Percentiles rank a stretch among this genome's conserved stretches.
Evolutionary conservation across 805 yeast species (phyloP).

Genomic region (Saccharomycopsis javanensis): DNA sequence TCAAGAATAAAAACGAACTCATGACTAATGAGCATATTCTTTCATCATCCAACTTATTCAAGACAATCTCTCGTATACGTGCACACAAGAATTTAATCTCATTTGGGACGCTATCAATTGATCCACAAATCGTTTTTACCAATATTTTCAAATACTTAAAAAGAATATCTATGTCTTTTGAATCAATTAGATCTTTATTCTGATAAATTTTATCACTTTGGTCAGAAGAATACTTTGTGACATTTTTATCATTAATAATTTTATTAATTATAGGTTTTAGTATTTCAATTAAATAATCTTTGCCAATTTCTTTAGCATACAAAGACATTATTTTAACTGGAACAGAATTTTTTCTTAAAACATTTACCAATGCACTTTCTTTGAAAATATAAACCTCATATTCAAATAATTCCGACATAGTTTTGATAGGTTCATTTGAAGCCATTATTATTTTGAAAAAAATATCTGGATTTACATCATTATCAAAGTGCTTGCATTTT

Average conservation of each 20-base stretch:
- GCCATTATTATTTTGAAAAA: conserved; percentile 9
- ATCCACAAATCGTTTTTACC: conserved; percentile 47
- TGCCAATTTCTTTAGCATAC: conserved; percentile 61
- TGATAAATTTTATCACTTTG: not conserved
- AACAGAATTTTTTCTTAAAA: conserved; percentile 71
- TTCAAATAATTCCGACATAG: conserved; percentile 16
- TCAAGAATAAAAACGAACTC: conserved; percentile 77
- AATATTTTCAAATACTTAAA: conserved; percentile 45
- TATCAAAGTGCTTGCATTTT: conserved; percentile 6
- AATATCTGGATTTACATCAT: conserved; percentile 8
- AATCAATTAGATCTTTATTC: conserved; percentile 12
- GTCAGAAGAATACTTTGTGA: conserved; percentile 41
- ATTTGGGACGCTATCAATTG: conserved; percentile 53
- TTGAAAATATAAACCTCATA: conserved; percentile 19
- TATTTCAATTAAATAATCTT: conserved; percentile 41
- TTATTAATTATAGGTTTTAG: conserved; percentile 50
- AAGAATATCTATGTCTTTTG: conserved; percentile 34
- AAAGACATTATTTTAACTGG: conserved; percentile 71
- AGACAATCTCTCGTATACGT: conserved; percentile 33
- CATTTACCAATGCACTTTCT: conserved; percentile 26
- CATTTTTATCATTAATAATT: conserved; percentile 39
- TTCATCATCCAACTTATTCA: conserved; percentile 31
- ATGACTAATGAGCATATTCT: conserved; percentile 59
- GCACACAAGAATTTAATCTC: conserved; percentile 67
- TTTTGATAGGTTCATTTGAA: conserved; percentile 7